A percentile compares a stretch with the other conserved stretches of the same genome.
These are phyloP conservation scores for Salix suchowensis DNA, from an alignment of 345 rosid genomes.

Conservation along the genomic window DNA sequence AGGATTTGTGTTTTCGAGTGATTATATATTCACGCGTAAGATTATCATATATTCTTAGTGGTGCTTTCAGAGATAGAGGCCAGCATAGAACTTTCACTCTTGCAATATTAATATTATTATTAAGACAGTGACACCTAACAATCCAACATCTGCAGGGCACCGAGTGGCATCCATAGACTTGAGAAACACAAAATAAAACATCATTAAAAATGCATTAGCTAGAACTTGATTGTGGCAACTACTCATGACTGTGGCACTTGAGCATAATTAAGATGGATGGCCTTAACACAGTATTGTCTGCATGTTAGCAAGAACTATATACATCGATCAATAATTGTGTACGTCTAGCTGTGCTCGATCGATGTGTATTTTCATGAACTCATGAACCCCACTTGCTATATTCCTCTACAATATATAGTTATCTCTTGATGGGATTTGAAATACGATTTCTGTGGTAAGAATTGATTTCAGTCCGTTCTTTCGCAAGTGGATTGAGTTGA, in stretches of 20 bases:
- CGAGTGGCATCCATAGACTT: neutral
- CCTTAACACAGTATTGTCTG: neutral
- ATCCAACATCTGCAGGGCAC: neutral
- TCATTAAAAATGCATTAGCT: no score
- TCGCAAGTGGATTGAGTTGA: constrained; percentile 7
- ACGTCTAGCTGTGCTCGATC: no score
- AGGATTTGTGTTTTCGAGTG: neutral
- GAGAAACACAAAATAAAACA: neutral
- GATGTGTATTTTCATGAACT: neutral
- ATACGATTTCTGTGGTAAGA: neutral
- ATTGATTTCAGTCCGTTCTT: neutral
- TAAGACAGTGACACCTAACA: neutral
- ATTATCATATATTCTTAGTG: neutral
- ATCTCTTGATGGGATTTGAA: neutral
- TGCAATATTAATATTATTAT: neutral
- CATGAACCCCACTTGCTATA: neutral
- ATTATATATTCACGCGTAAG: neutral
- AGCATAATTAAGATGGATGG: constrained; percentile 1
- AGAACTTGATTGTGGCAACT: neutral
- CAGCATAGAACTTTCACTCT: neutral
- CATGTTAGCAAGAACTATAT: neutral
- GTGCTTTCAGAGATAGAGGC: neutral
- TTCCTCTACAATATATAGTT: neutral
- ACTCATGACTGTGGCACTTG: neutral
- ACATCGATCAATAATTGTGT: neutral